Conservation (phyloP, 257 asterid genomes). For the Solanum appendiculatum region DNA sequence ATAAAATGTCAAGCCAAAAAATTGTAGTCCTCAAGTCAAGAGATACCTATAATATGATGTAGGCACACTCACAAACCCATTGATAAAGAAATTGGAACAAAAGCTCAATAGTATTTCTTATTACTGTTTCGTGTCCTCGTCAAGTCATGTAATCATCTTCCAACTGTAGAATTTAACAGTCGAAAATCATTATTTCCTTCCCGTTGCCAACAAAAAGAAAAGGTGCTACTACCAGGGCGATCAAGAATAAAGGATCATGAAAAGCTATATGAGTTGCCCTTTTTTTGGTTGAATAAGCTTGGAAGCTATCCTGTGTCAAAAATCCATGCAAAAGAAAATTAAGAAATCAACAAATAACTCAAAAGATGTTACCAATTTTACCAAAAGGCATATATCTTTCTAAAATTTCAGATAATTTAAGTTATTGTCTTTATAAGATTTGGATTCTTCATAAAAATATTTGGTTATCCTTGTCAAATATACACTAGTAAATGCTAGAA, state of each 20-base stretch:
- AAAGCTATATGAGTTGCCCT: not conserved
- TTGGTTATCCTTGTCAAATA: not conserved
- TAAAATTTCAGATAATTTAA: not conserved
- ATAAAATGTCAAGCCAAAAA: not conserved
- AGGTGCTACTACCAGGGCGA: not conserved
- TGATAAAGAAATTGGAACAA: not conserved
- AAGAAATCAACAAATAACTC: not conserved
- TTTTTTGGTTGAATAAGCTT: not conserved
- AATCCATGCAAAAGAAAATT: not conserved
- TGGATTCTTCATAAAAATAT: not conserved
- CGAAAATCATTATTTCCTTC: not conserved
- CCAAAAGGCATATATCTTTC: not conserved
- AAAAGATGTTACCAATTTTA: not conserved
- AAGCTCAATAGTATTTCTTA: not conserved
- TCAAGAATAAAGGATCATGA: not conserved
- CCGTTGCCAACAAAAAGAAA: not conserved
- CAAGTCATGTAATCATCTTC: not conserved
- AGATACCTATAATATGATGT: not conserved
- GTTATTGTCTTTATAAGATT: not conserved
- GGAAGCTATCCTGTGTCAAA: not conserved
- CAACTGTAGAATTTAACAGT: not conserved
- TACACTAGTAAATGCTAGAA: not conserved
- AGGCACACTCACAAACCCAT: not conserved
- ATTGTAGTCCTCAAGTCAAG: not conserved
- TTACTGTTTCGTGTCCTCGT: not conserved